Conservation (phyloP, 208 protist species). For the Trypanosoma vivax region DNA sequence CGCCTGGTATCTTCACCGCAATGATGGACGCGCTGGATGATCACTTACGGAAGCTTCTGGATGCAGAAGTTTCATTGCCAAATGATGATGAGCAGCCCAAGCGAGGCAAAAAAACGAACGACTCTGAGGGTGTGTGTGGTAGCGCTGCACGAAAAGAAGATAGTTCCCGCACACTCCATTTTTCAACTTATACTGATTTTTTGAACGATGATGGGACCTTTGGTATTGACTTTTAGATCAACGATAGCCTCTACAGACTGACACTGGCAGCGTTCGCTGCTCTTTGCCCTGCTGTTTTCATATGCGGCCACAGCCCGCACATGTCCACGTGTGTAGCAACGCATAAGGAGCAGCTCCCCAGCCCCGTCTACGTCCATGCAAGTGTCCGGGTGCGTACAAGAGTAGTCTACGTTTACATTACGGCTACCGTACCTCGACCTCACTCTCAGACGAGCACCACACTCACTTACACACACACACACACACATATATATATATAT, state of each 20-base stretch:
- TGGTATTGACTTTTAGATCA: slow-evolving; percentile 9
- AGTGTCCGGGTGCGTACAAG: too few species aligned
- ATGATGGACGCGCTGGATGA: slow-evolving; percentile 22
- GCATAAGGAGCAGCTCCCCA: too few species aligned
- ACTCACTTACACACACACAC: too few species aligned
- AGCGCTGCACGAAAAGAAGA: neutral
- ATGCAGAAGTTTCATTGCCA: slow-evolving; percentile 23
- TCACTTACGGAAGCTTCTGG: slow-evolving; percentile 27
- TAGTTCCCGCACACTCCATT: neutral
- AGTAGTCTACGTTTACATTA: too few species aligned
- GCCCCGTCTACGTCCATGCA: too few species aligned
- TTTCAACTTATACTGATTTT: neutral
- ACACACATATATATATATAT: too few species aligned
- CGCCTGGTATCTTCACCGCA: neutral
- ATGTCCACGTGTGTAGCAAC: too few species aligned
- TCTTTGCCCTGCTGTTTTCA: neutral
- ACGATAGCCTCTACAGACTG: neutral
- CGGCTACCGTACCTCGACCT: too few species aligned
- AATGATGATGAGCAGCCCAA: slow-evolving; percentile 39
- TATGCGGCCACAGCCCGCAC: too few species aligned
- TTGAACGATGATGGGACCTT: slow-evolving; percentile 7
- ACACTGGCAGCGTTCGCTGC: neutral
- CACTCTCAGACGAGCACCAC: too few species aligned
- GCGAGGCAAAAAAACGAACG: slow-evolving; percentile 10
- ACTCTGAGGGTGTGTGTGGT: neutral